phyloP scores from a whole-genome alignment of 805 yeast species.

The Grigorovia transvaalensis region DNA sequence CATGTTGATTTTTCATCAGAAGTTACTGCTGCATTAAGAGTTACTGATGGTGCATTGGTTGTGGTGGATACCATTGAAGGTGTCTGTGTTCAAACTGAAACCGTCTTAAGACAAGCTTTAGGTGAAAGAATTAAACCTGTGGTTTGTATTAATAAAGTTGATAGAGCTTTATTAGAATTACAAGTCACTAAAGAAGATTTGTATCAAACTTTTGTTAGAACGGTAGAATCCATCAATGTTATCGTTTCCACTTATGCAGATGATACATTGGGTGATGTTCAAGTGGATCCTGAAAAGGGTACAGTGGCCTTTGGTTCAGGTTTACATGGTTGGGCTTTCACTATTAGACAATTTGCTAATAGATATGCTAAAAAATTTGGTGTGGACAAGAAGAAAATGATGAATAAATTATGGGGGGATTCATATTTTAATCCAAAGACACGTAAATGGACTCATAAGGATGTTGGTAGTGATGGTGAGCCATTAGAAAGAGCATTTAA shows the following conservation, averaged over 20 bases:
- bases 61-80: conserved; percentile 99
- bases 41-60: conserved; percentile 99
- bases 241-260: conserved; percentile 93
- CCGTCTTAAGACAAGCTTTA: conserved; percentile 96
- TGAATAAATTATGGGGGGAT: conserved; percentile 99
- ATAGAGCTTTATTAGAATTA: conserved; percentile 97
- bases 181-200: conserved; percentile 98
- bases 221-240: conserved; percentile 98
- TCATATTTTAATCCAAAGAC: conserved; percentile 99
- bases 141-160: conserved; percentile 97
- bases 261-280: conserved; percentile 83
- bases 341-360: conserved; percentile 95
- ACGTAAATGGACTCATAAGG: conserved; percentile 97
- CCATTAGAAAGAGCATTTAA: conserved; percentile 97
- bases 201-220: conserved; percentile 96
- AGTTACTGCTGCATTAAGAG: conserved; percentile 99
- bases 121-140: conserved; percentile 99
- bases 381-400: conserved; percentile 96
- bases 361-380: conserved; percentile 99
- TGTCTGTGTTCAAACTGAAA: conserved; percentile 99
- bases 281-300: conserved; percentile 97
- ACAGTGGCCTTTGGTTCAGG: conserved; percentile 99
- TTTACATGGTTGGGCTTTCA: conserved; percentile 99
- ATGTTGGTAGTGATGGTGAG: conserved; percentile 90
- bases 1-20: conserved; percentile 99